Evolutionary conservation across 2,329 filamentous ascomycete genomes (phyloP).

Genomic region (Xylaria polymorpha): DNA sequence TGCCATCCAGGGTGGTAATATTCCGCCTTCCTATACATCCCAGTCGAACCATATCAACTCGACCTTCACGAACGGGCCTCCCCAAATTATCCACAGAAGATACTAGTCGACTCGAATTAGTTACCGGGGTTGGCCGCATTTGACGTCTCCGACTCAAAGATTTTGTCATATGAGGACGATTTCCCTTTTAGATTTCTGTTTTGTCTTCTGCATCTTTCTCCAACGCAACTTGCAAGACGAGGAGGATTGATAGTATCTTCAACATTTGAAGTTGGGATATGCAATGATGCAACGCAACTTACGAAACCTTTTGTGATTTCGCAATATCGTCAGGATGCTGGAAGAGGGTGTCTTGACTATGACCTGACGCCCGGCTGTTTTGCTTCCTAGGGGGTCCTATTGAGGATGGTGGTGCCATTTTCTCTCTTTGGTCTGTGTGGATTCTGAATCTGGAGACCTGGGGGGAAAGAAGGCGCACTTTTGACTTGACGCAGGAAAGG

Average conservation of each 20-base stretch:
- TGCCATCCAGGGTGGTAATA: slow-evolving; percentile 40
- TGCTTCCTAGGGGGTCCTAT: slow-evolving; percentile 2
- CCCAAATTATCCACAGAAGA: not conserved
- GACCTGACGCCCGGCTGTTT: not conserved
- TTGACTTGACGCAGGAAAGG: slow-evolving; percentile 15
- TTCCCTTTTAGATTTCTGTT: slow-evolving; percentile 12
- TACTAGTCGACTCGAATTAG: slow-evolving; percentile 11
- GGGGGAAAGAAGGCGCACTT: not conserved
- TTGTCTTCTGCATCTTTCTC: not conserved
- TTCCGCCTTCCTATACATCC: slow-evolving; percentile 30
- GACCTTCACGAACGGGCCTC: not conserved
- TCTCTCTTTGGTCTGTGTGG: not conserved
- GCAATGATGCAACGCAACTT: not conserved
- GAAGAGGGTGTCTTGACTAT: slow-evolving; percentile 1
- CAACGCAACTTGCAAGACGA: not conserved
- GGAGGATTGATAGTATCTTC: not conserved
- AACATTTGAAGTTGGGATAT: not conserved
- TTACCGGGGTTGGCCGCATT: not conserved
- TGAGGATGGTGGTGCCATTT: not conserved
- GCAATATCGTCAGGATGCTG: not conserved
- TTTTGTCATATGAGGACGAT: not conserved
- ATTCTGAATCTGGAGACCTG: not conserved
- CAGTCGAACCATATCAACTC: slow-evolving; percentile 15
- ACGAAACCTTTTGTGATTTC: not conserved
- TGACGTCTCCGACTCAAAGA: not conserved